Conservation (phyloP, 208 protist genomes). For the Leishmania turanica region DNA sequence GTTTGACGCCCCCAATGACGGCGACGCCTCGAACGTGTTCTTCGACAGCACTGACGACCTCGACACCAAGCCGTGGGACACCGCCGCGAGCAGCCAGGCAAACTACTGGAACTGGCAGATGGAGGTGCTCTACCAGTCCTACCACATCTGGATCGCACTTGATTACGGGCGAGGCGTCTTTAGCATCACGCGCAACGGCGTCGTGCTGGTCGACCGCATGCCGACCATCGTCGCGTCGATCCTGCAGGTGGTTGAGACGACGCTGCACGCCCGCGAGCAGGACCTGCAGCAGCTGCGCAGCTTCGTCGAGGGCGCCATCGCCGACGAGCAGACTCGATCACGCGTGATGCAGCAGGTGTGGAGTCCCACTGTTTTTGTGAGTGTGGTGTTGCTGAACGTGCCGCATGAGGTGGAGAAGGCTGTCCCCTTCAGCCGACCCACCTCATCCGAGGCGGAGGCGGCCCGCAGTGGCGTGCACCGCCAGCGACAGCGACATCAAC, state of each 20-base stretch:
- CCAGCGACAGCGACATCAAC: constrained; percentile 3
- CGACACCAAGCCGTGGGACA: constrained; percentile 74
- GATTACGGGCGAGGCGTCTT: constrained; percentile 78
- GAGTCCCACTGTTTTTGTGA: constrained; percentile 60
- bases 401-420: constrained; percentile 38
- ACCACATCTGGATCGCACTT: constrained; percentile 76
- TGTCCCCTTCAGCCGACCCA: constrained; percentile 12
- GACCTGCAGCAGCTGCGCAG: constrained; percentile 40
- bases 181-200: constrained; percentile 74
- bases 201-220: constrained; percentile 71
- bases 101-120: constrained; percentile 83
- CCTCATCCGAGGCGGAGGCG: not conserved
- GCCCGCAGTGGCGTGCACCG: not conserved
- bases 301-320: constrained; percentile 55
- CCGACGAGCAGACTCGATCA: constrained; percentile 33
- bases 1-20: constrained; percentile 24
- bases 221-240: constrained; percentile 67
- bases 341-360: constrained; percentile 70
- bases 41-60: constrained; percentile 47
- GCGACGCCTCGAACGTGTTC: constrained; percentile 23
- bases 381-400: constrained; percentile 81
- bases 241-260: constrained; percentile 64
- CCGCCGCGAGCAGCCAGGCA: constrained; percentile 33
- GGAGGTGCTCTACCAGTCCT: constrained; percentile 82
- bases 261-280: constrained; percentile 60